Evolutionary conservation across 495 filamentous ascomycete species (phyloP).

Genomic region (Podospora tetraspora): DNA sequence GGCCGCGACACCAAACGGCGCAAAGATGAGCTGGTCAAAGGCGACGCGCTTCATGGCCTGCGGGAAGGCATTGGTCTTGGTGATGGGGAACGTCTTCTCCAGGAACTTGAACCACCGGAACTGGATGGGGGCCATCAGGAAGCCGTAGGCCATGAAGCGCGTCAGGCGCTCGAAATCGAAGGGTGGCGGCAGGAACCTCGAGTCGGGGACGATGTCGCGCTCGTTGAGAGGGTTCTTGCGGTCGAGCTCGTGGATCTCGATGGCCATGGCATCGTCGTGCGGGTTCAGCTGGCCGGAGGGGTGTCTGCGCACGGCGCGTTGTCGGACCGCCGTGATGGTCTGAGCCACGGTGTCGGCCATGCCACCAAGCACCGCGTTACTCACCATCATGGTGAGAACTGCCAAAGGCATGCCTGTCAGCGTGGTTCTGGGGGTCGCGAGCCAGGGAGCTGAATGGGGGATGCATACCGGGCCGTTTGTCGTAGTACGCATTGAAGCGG

Average conservation of each 20-base stretch:
- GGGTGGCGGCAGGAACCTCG: conserved; percentile 59
- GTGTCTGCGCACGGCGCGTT: conserved; percentile 59
- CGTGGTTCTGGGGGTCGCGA: neutral
- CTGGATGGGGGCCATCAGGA: conserved; percentile 92
- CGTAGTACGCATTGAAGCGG: conserved; percentile 92
- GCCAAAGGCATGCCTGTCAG: conserved; percentile 14
- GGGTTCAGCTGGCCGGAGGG: conserved; percentile 30
- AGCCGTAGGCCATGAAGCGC: conserved; percentile 93
- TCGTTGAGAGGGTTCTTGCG: conserved; percentile 67
- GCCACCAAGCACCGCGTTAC: conserved; percentile 88
- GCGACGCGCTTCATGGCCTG: conserved; percentile 85
- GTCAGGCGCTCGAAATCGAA: conserved; percentile 95
- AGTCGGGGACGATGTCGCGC: conserved; percentile 64
- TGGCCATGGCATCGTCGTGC: conserved; percentile 68
- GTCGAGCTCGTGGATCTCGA: conserved; percentile 86
- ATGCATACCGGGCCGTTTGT: conserved; percentile 67
- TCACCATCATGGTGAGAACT: conserved; percentile 98
- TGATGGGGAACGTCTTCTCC: conserved; percentile 76
- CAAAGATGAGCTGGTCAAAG: conserved; percentile 93
- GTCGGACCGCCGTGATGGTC: conserved; percentile 75
- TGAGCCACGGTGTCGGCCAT: conserved; percentile 87
- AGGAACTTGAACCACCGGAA: conserved; percentile 95
- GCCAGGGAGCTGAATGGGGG: neutral
- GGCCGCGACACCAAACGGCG: conserved; percentile 78
- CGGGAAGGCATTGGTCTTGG: conserved; percentile 63